A percentile compares a stretch with the other conserved stretches of the same genome.
Conservation (phyloP, 148 eudicot species). For the Camellia sinensis region DNA sequence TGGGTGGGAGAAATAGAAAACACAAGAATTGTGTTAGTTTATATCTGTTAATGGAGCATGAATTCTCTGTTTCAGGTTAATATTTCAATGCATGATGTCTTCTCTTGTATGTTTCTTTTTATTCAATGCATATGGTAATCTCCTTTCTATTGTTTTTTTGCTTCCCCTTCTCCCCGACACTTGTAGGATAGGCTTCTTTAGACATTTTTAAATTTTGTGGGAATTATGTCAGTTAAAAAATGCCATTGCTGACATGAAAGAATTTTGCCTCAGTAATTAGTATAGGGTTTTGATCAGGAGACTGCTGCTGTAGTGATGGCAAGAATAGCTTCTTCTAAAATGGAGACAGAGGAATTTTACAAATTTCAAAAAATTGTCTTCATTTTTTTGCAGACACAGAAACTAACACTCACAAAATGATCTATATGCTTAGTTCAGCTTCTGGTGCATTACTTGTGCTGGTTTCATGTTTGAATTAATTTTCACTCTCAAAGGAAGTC, state of each 20-base stretch:
- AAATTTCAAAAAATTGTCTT: conserved; percentile 2
- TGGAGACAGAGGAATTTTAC: conserved; percentile 84
- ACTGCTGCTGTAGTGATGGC: conserved; percentile 95
- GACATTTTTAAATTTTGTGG: background rate
- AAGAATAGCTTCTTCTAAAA: conserved; percentile 81
- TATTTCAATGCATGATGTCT: background rate
- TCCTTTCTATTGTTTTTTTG: background rate
- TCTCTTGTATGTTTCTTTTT: background rate
- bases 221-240: background rate
- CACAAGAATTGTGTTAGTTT: no score
- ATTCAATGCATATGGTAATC: background rate
- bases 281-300: conserved; percentile 98
- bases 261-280: conserved; percentile 56
- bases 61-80: no score
- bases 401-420: background rate
- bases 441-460: background rate
- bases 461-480: background rate
- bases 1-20: no score
- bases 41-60: no score
- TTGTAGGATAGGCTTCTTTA: background rate
- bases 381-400: background rate
- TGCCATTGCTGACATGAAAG: conserved; percentile 14
- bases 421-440: background rate
- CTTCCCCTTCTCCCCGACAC: background rate
- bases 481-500: background rate